Evolutionary conservation across 441 rosid species (phyloP), one percentile per base, ranked within the genome.

Genomic region (Erodium texanum): DNA sequence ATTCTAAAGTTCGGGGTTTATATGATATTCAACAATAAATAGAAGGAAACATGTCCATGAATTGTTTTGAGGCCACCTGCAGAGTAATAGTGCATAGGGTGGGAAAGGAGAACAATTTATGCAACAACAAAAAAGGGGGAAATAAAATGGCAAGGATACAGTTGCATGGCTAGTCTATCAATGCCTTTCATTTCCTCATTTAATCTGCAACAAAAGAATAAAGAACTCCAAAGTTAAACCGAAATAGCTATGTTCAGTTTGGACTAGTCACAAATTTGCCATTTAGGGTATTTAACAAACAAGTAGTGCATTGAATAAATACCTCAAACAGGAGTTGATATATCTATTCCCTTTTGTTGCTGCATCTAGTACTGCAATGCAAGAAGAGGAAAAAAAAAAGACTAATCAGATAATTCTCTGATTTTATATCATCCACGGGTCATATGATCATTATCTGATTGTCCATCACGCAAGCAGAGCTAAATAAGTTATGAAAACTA

Each of bases 321-420:
- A 90, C 98, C 96, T 87, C 71, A 93, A 88, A 80, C 92, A 87
- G 18, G 97, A 90, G 77, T 93, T 90, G 78, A 90, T 86, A 78
- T 85, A 93, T 9, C 89, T 87, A 59, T 90, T 93, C 27, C 98
- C 96, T 78, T 85, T 90, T 5, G 94, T 88, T 20, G 97, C 87
- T 24, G 91, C 94, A 77, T 90, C 94, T 19, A 93, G 85, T 41
- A 91, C 96, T 90, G 76, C 70, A 67, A 15, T 15, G 20, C 6
- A 16, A 50, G 56, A 1, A 50, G 5, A 50, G 7, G n/a, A n/a
- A n/a, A n/a, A n/a, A n/a, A n/a, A n/a, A n/a, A n/a, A n/a, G n/a
- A n/a, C n/a, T n/a, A 32, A 32, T 6, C 6, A 32, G 2, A 32
- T 32, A 32, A 2, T 32, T 6, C 3, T 6, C 6, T 32, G 6